Evolutionary conservation across 2,329 filamentous ascomycete species (phyloP).

Genomic region (Pseudogymnoascus verrucosus): DNA sequence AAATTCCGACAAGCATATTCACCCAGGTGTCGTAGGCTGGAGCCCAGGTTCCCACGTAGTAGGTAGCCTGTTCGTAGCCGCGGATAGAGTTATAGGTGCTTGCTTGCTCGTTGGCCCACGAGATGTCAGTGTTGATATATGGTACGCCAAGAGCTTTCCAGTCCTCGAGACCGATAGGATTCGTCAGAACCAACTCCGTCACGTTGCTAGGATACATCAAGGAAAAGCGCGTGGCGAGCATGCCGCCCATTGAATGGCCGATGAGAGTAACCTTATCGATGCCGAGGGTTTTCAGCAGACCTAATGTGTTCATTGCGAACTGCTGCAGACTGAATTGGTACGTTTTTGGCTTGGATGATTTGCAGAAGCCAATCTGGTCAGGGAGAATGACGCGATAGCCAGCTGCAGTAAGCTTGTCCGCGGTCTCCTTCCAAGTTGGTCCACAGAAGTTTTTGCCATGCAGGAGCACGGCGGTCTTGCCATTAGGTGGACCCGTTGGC

Average conservation of each 20-base stretch:
- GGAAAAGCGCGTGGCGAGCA: slow-evolving; percentile 43
- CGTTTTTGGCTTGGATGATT: slow-evolving; percentile 41
- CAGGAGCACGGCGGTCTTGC: slow-evolving; percentile 32
- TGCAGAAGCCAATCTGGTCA: slow-evolving; percentile 51
- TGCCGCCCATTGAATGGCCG: slow-evolving; percentile 48
- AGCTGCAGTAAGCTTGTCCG: slow-evolving; percentile 31
- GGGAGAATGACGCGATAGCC: slow-evolving; percentile 47
- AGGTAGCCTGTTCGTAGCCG: slow-evolving; percentile 39
- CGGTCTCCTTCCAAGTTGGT: slow-evolving; percentile 43
- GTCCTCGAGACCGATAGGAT: slow-evolving; percentile 33
- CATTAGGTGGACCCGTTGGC: slow-evolving; percentile 28
- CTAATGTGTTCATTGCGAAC: slow-evolving; percentile 42
- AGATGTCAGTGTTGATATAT: slow-evolving; percentile 36
- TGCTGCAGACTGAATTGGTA: slow-evolving; percentile 48
- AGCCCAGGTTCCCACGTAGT: slow-evolving; percentile 42
- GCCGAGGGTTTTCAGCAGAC: slow-evolving; percentile 37
- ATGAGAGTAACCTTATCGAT: slow-evolving; percentile 39
- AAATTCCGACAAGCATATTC: slow-evolving; percentile 45
- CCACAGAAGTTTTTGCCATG: slow-evolving; percentile 52
- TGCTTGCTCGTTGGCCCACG: slow-evolving; percentile 31
- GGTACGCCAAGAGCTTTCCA: slow-evolving; percentile 37
- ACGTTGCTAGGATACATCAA: slow-evolving; percentile 41
- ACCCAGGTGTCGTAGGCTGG: slow-evolving; percentile 46
- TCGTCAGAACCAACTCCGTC: slow-evolving; percentile 39
- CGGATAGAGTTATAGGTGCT: slow-evolving; percentile 38